Evolutionary conservation across 192 early-diverging fungal genomes (phyloP).

Genomic region (Cladochytrium replicatum): DNA sequence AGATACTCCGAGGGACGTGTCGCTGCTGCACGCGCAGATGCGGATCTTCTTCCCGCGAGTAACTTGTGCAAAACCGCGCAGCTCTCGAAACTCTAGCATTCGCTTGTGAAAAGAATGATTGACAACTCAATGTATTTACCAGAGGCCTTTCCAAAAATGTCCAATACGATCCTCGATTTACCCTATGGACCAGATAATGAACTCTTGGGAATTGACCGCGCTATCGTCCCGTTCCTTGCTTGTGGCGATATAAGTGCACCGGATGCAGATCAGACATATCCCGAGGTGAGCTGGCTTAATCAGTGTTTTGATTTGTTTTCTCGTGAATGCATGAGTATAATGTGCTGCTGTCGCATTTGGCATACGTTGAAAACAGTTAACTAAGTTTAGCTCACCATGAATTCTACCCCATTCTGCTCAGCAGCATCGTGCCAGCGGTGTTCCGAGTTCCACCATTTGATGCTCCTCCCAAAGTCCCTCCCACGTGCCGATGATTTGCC

Average conservation of each 20-base stretch:
- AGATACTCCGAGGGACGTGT: slow-evolving; percentile 95
- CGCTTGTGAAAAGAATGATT: slow-evolving; percentile 5
- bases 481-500: no score
- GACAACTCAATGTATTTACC: background rate
- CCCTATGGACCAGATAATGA: slow-evolving; percentile 58
- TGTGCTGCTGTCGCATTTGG: background rate
- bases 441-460: no score
- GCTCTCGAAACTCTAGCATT: slow-evolving; percentile 83
- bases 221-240: slow-evolving; percentile 80
- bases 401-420: no score
- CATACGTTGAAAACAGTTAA: no score
- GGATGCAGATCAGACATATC: slow-evolving; percentile 82
- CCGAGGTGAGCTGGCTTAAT: slow-evolving; percentile 26
- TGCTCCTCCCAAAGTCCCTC: no score
- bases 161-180: slow-evolving; percentile 77
- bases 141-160: slow-evolving; percentile 93
- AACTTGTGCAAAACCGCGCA: slow-evolving; percentile 86
- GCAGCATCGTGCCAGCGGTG: no score
- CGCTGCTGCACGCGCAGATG: slow-evolving; percentile 83
- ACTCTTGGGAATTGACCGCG: slow-evolving; percentile 58
- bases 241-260: slow-evolving; percentile 85
- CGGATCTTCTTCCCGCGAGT: slow-evolving; percentile 85
- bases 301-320: slow-evolving; percentile 21
- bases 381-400: no score
- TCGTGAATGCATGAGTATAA: no score